A percentile compares a stretch with the other conserved stretches of the same genome.
phyloP scores from a whole-genome alignment of 2,329 filamentous ascomycete species.

The Botryotinia globosa region DNA sequence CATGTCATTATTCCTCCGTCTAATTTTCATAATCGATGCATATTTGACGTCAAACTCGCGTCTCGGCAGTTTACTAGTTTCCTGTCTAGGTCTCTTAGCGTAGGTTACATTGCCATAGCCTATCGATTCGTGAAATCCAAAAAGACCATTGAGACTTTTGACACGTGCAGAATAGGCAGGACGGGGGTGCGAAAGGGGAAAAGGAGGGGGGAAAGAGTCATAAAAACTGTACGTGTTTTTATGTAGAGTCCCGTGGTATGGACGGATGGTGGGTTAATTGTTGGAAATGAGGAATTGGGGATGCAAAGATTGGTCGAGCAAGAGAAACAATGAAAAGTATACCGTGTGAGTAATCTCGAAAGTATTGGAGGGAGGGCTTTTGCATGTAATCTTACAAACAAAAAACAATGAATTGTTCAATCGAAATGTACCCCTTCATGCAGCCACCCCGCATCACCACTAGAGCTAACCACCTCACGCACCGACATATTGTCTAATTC shows the following conservation, averaged over 20 bases:
- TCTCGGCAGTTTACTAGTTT: neutral
- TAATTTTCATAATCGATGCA: neutral
- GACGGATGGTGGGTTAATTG: neutral
- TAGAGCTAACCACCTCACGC: neutral
- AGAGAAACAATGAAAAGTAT: neutral
- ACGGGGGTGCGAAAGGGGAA: neutral
- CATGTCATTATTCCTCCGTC: neutral
- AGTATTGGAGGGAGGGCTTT: neutral
- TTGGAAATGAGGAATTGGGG: neutral
- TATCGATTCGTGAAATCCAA: neutral
- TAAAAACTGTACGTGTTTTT: neutral
- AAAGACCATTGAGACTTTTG: neutral
- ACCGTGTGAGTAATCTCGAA: neutral
- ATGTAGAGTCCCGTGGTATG: neutral
- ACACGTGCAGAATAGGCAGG: constrained; percentile 8
- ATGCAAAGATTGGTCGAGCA: neutral
- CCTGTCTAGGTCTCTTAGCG: neutral
- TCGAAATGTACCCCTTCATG: neutral
- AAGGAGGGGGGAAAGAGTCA: neutral
- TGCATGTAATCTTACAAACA: neutral
- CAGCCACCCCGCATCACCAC: constrained; percentile 14
- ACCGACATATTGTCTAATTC: neutral
- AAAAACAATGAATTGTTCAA: constrained; percentile 8
- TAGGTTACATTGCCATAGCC: neutral
- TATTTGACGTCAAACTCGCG: neutral